A percentile compares a stretch with the other conserved stretches of the same genome.
These are phyloP conservation scores for Herpetomonas tarakana DNA, from an alignment of 208 protist species.

Conservation along the genomic window DNA sequence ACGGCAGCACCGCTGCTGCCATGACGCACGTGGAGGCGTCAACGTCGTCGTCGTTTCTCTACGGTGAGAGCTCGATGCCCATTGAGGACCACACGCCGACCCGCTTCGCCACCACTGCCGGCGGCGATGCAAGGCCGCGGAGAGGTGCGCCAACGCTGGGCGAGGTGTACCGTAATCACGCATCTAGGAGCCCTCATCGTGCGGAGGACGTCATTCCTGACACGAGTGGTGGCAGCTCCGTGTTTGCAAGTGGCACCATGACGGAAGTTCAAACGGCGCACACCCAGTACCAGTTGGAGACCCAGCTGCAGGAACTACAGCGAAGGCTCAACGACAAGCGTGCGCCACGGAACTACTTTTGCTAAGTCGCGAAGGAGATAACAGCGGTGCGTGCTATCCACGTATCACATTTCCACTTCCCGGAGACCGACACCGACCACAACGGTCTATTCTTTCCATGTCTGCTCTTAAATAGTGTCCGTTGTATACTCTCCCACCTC, in stretches of 20 bases:
- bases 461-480: too few species aligned
- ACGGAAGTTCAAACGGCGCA: background rate
- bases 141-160: background rate
- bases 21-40: too few species aligned
- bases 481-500: too few species aligned
- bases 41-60: constrained; percentile 1
- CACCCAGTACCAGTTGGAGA: background rate
- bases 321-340: background rate
- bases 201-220: background rate
- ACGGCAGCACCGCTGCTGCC: too few species aligned
- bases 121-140: too few species aligned
- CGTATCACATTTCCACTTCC: too few species aligned
- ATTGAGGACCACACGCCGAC: background rate
- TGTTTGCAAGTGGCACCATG: background rate
- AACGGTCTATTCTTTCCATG: too few species aligned
- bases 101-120: too few species aligned
- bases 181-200: too few species aligned
- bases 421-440: too few species aligned
- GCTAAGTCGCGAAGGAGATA: background rate
- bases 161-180: background rate
- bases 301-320: background rate
- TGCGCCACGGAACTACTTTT: background rate
- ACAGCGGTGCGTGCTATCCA: too few species aligned
- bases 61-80: background rate
- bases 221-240: background rate